phyloP scores from a whole-genome alignment of 2,329 filamentous ascomycete species.

The Aspergillus phoenicis region DNA sequence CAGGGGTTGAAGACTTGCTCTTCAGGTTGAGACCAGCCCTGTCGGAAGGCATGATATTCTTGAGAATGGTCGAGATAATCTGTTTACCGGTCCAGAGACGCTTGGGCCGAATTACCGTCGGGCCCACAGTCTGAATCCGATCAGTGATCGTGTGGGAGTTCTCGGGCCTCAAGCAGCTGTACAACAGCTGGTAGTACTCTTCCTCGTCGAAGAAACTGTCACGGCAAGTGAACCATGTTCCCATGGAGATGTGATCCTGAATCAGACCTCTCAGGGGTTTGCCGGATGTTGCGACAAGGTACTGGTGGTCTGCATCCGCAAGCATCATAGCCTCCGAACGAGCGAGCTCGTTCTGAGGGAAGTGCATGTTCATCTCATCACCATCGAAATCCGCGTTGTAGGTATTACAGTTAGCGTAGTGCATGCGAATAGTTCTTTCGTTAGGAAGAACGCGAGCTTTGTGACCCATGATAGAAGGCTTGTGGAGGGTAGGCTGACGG shows the following conservation, averaged over 20 bases:
- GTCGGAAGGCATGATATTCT: slow-evolving; percentile 81
- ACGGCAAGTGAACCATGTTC: slow-evolving; percentile 83
- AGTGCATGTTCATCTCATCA: slow-evolving; percentile 99
- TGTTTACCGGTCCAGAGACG: slow-evolving; percentile 95
- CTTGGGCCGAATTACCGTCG: slow-evolving; percentile 78
- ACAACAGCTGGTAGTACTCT: slow-evolving; percentile 92
- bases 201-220: slow-evolving; percentile 88
- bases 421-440: slow-evolving; percentile 98
- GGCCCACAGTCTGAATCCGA: slow-evolving; percentile 76
- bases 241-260: slow-evolving; percentile 97
- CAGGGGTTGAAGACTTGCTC: slow-evolving; percentile 75
- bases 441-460: slow-evolving; percentile 86
- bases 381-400: slow-evolving; percentile 99
- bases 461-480: slow-evolving; percentile 99
- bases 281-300: slow-evolving; percentile 88
- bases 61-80: slow-evolving; percentile 86
- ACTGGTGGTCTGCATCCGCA: slow-evolving; percentile 96
- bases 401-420: slow-evolving; percentile 99
- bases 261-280: slow-evolving; percentile 94
- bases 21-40: slow-evolving; percentile 77
- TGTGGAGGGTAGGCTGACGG: slow-evolving; percentile 94
- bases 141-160: slow-evolving; percentile 84
- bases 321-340: slow-evolving; percentile 89
- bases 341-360: slow-evolving; percentile 94
- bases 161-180: slow-evolving; percentile 85